A percentile compares a stretch with the other conserved stretches of the same genome.
Conservation (phyloP, 2,329 filamentous ascomycete genomes). For the Didymella lethalis region DNA sequence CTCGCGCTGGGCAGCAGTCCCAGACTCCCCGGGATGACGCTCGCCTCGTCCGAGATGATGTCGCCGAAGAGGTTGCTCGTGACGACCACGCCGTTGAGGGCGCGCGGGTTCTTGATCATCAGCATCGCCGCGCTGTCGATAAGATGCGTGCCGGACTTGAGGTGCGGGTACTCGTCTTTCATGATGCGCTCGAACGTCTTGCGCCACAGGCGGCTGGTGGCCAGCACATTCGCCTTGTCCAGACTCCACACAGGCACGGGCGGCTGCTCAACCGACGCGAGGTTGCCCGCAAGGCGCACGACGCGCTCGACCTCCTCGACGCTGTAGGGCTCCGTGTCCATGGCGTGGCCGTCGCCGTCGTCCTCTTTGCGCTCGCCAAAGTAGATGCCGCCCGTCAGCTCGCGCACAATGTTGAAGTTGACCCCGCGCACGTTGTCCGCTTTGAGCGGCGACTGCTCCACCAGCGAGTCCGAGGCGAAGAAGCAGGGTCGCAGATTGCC, state of each 20-base stretch:
- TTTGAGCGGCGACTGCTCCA: slow-evolving; percentile 87
- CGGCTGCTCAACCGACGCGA: slow-evolving; percentile 79
- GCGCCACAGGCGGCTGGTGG: slow-evolving; percentile 87
- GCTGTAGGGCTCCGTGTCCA: slow-evolving; percentile 88
- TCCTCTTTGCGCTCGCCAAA: slow-evolving; percentile 89
- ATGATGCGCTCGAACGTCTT: slow-evolving; percentile 86
- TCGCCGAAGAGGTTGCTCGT: slow-evolving; percentile 96
- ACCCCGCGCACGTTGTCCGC: slow-evolving; percentile 83
- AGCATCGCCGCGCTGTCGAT: slow-evolving; percentile 98
- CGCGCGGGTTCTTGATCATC: slow-evolving; percentile 91
- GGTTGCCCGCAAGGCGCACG: slow-evolving; percentile 78
- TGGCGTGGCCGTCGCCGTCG: slow-evolving; percentile 75
- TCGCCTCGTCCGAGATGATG: slow-evolving; percentile 94
- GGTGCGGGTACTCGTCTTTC: slow-evolving; percentile 84
- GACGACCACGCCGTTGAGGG: slow-evolving; percentile 88
- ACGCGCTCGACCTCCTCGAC: slow-evolving; percentile 87
- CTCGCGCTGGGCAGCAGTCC: slow-evolving; percentile 89
- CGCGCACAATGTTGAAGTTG: slow-evolving; percentile 91
- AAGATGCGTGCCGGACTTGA: slow-evolving; percentile 85
- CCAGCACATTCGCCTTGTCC: slow-evolving; percentile 97
- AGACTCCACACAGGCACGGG: slow-evolving; percentile 82
- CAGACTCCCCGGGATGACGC: slow-evolving; percentile 89
- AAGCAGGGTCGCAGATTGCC: slow-evolving; percentile 96
- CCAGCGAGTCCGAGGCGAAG: slow-evolving; percentile 85
- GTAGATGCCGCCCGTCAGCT: slow-evolving; percentile 93